phyloP scores from a whole-genome alignment of 371 early-diverging fungal species.

The Actinomortierella wolfii region DNA sequence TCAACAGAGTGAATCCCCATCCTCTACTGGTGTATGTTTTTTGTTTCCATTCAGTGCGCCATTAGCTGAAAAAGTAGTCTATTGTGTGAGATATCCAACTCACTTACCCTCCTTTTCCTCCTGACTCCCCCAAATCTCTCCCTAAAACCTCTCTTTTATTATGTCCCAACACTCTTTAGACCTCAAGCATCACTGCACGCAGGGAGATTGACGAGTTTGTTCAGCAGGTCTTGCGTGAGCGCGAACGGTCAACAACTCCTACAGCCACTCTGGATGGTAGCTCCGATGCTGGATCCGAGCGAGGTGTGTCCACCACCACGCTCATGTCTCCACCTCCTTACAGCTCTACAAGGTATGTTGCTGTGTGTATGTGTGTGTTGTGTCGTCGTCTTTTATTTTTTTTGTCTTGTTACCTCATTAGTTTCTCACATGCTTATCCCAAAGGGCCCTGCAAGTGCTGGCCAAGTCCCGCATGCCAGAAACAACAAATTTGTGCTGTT shows the following conservation, averaged over 20 bases:
- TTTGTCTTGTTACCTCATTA: no score
- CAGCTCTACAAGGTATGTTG: slow-evolving; percentile 39
- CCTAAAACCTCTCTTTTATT: no score
- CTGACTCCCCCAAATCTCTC: not conserved
- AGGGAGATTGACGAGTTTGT: slow-evolving; percentile 84
- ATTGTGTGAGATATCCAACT: no score
- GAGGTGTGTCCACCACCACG: slow-evolving; percentile 45
- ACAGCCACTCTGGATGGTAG: slow-evolving; percentile 49
- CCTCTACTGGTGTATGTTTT: not conserved
- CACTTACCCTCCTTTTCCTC: not conserved
- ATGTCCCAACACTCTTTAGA: not conserved
- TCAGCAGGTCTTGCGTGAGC: slow-evolving; percentile 81
- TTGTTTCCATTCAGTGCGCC: not conserved
- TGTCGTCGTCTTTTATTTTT: no score
- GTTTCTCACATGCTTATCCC: no score
- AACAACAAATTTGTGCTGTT: no score
- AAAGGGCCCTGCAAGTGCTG: no score
- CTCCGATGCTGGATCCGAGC: slow-evolving; percentile 60
- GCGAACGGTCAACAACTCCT: slow-evolving; percentile 70
- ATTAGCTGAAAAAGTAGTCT: no score
- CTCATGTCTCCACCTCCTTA: slow-evolving; percentile 47
- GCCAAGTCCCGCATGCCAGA: no score
- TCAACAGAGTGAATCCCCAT: slow-evolving; percentile 20
- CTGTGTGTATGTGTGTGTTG: no score
- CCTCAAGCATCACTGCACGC: slow-evolving; percentile 21